phyloP scores from a whole-genome alignment of 164 flowering plant species.

The Echeveria elegans region DNA sequence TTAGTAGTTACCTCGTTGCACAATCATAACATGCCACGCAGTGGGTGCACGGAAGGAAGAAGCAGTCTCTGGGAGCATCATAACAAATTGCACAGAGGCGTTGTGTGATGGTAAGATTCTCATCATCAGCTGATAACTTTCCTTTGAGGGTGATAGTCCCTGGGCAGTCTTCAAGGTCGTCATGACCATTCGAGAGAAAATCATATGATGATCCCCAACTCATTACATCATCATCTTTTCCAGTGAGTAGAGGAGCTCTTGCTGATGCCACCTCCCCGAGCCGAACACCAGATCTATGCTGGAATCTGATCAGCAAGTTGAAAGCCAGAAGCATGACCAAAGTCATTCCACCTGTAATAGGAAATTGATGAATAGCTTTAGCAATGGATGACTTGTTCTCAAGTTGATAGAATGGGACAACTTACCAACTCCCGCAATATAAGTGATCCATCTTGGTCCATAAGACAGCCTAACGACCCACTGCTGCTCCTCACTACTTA shows the following conservation, averaged over 20 bases:
- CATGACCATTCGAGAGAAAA: slow-evolving; percentile 1
- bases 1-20: slow-evolving; percentile 48
- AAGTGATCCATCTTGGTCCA: slow-evolving; percentile 68
- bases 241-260: slow-evolving; percentile 20
- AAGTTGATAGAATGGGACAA: neutral
- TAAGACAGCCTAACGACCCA: slow-evolving; percentile 55
- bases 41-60: slow-evolving; percentile 93
- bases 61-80: slow-evolving; percentile 80
- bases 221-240: slow-evolving; percentile 7
- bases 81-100: slow-evolving; percentile 77
- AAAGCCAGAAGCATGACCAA: slow-evolving; percentile 1
- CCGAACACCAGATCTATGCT: slow-evolving; percentile 15
- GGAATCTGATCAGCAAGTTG: slow-evolving; percentile 19
- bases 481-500: slow-evolving; percentile 16
- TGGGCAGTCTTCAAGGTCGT: slow-evolving; percentile 5
- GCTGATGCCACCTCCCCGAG: slow-evolving; percentile 23
- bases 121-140: neutral
- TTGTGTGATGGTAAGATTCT: slow-evolving; percentile 14
- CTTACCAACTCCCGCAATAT: slow-evolving; percentile 49
- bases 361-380: neutral
- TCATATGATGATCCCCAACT: slow-evolving; percentile 10
- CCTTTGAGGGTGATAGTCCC: neutral
- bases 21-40: slow-evolving; percentile 77
- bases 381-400: neutral
- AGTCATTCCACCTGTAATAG: slow-evolving; percentile 29